A percentile compares a stretch with the other conserved stretches of the same genome.
Evolutionary conservation across 495 filamentous ascomycete genomes (phyloP).

Genomic region (Hamigera avellanea): DNA sequence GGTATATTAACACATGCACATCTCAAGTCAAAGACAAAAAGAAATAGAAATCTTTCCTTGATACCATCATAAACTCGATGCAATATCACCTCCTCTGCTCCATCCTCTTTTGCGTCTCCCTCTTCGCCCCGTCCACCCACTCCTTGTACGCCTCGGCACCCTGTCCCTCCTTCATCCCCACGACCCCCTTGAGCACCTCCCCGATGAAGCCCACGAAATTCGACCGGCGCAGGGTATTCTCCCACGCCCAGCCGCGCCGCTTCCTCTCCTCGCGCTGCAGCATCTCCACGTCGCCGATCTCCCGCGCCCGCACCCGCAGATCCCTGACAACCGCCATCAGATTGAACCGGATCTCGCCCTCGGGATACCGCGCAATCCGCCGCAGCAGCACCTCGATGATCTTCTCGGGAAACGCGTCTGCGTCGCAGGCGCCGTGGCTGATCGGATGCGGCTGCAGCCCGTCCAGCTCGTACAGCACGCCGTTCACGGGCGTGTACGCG

Average conservation of each 20-base stretch:
- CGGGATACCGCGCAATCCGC: slow-evolving; percentile 75
- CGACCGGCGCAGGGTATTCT: slow-evolving; percentile 85
- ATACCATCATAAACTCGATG: no score
- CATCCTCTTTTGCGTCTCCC: slow-evolving; percentile 55
- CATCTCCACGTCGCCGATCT: slow-evolving; percentile 72
- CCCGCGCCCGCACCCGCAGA: slow-evolving; percentile 57
- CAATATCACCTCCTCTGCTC: slow-evolving; percentile 34
- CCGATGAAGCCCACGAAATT: slow-evolving; percentile 96
- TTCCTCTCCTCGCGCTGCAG: slow-evolving; percentile 74
- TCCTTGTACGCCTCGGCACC: slow-evolving; percentile 51
- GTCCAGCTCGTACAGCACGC: slow-evolving; percentile 84
- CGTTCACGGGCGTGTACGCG: slow-evolving; percentile 76
- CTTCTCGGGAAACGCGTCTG: slow-evolving; percentile 61
- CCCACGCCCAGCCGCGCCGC: slow-evolving; percentile 80
- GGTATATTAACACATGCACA: no score
- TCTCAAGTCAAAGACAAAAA: no score
- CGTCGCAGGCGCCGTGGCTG: slow-evolving; percentile 62
- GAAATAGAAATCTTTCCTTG: no score
- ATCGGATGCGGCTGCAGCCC: slow-evolving; percentile 89
- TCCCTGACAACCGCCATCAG: slow-evolving; percentile 86
- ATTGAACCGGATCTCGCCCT: slow-evolving; percentile 87
- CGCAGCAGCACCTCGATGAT: slow-evolving; percentile 80
- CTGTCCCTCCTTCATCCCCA: slow-evolving; percentile 52
- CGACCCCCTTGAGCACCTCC: slow-evolving; percentile 81
- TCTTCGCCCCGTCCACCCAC: slow-evolving; percentile 72